These are phyloP conservation scores for Brettanomyces nanus DNA, from an alignment of 805 yeast species.

Conservation along the genomic window DNA sequence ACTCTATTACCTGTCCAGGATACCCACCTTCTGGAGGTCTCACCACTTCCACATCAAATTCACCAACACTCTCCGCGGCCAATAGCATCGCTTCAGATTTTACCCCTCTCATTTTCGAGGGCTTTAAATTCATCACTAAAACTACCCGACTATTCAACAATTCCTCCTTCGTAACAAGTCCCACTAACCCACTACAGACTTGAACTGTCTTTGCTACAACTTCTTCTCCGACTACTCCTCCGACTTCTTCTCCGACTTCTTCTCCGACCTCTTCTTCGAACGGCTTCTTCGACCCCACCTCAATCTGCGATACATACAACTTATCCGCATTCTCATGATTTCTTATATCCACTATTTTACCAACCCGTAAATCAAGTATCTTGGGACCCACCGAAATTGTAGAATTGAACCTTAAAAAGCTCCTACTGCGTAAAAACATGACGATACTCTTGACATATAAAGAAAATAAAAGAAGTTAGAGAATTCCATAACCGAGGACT, in stretches of 20 bases:
- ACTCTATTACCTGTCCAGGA: conserved; percentile 34
- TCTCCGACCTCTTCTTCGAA: conserved; percentile 1
- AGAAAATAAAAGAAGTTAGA: too few relatives aligned
- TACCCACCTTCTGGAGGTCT: conserved; percentile 32
- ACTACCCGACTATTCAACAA: conserved; percentile 38
- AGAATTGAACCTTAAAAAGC: not conserved
- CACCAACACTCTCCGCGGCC: conserved; percentile 36
- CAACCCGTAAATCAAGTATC: conserved; percentile 32
- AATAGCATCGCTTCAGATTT: conserved; percentile 57
- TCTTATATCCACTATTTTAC: conserved; percentile 36
- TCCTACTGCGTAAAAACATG: not conserved
- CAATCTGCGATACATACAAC: conserved; percentile 47
- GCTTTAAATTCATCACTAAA: conserved; percentile 49
- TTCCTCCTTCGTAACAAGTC: conserved; percentile 30
- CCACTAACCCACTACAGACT: conserved; percentile 56
- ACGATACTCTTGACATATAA: not conserved
- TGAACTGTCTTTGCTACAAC: conserved; percentile 20
- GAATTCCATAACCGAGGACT: too few relatives aligned
- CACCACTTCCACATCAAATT: conserved; percentile 28
- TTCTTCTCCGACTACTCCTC: too few relatives aligned
- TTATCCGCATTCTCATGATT: conserved; percentile 52
- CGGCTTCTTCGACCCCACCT: conserved; percentile 14
- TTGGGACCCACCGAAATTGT: conserved; percentile 14
- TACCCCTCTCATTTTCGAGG: conserved; percentile 56
- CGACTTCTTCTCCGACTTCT: too few relatives aligned